Evolutionary conservation across 345 rosid species (phyloP).

Genomic region (Brassica cretica): DNA sequence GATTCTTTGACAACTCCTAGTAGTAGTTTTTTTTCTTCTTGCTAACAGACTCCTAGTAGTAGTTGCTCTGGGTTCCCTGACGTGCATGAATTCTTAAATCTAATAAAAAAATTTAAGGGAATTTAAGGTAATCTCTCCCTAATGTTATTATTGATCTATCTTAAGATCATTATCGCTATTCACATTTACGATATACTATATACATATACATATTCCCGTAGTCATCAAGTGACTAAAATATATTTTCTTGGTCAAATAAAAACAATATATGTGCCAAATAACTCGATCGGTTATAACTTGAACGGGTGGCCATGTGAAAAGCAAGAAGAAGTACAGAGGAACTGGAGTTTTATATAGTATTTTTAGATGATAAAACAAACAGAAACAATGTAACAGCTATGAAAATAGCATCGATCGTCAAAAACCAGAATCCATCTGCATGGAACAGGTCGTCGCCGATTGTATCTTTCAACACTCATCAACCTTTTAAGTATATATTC

Average conservation of each 20-base stretch:
- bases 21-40: too few relatives aligned
- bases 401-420: slow-evolving; percentile 13
- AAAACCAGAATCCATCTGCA: slow-evolving; percentile 30
- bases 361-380: neutral
- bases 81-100: slow-evolving; percentile 1
- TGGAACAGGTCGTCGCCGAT: slow-evolving; percentile 29
- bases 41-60: too few relatives aligned
- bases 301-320: slow-evolving; percentile 9
- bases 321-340: neutral
- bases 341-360: neutral
- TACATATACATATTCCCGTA: neutral
- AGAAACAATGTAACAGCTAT: slow-evolving; percentile 21
- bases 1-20: slow-evolving; percentile 2
- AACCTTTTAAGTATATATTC: neutral
- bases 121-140: neutral
- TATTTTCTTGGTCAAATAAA: neutral
- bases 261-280: too few relatives aligned
- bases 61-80: slow-evolving; percentile 18
- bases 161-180: neutral
- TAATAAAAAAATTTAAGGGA: too few relatives aligned
- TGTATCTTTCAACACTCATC: slow-evolving; percentile 24
- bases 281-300: neutral
- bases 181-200: neutral
- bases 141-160: neutral
- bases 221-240: neutral